Evolutionary conservation across 139 green algal species (phyloP), one percentile per base, ranked within the genome.

Genomic region (Auxenochlorella pyrenoidosa): DNA sequence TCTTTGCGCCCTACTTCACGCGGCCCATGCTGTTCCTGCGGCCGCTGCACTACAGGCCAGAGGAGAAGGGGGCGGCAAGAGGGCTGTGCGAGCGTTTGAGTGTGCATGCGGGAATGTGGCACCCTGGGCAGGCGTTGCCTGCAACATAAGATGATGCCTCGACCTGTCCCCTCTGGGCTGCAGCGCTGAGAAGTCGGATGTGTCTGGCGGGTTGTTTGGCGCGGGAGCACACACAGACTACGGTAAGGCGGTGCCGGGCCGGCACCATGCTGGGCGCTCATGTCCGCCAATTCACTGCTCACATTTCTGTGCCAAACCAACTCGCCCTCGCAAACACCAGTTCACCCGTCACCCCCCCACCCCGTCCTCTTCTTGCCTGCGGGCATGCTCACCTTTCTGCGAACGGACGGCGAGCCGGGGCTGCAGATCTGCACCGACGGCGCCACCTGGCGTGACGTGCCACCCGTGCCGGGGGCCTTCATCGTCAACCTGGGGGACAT

Each of bases 401-500:
- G 75, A 12, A 98, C 95, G 21, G 95, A 98, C 71, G 93, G 93
- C 12, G 83, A 86, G 47, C 95, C 94, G 13, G 95, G 95, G 38
- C 92, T 98, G 85, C 95, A 98, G 93, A 95, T 98, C 44, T 79
- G 89, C 79, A 43, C 82, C 2, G 87, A 77, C 18, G 89, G 89
- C 26, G 19, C 16, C 24, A 44, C 73, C 4, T 99, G 96, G 95
- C 54, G 92, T 41, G 93, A 96, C 66, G 95, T 99, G 38, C 73
- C 83, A 6, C 93, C 93, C 0, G 2, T 92, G 21, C 83, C 87
- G 0, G 95, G 94, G 34, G 75, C 88, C 18, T 97, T 98, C 88
- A 94, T 99, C 32, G 91, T 97, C 65, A 99, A 99, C 90, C 68
- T 99, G 30, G 96, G 97, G 0, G 97, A 99, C 93, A 97, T 99